Evolutionary conservation across 495 filamentous ascomycete genomes (phyloP).

Genomic region (Neurospora sp.): DNA sequence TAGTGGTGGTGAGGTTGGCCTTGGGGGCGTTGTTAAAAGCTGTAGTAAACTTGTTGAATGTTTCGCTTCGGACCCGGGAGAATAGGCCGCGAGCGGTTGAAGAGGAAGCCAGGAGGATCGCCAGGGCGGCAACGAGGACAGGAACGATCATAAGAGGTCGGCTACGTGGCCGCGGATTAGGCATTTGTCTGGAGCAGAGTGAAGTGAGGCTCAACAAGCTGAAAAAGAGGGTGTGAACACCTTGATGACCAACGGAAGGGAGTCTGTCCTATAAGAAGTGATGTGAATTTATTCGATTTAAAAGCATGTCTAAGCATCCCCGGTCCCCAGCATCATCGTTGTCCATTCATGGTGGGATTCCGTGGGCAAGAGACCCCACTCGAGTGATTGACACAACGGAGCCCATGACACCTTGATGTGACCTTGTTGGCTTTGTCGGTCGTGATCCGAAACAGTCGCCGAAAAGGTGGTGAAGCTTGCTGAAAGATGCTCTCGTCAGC

Average conservation of each 20-base stretch:
- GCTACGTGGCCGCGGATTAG: neutral
- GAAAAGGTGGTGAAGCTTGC: neutral
- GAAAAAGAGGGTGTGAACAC: neutral
- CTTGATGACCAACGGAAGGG: neutral
- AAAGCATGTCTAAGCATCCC: neutral
- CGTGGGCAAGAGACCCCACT: neutral
- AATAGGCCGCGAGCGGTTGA: neutral
- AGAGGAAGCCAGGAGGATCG: neutral
- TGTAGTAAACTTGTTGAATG: neutral
- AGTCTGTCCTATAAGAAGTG: neutral
- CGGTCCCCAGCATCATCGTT: neutral
- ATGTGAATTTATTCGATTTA: neutral
- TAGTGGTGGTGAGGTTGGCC: neutral
- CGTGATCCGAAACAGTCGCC: neutral
- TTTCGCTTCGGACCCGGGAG: neutral
- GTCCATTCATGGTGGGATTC: neutral
- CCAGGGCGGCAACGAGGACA: neutral
- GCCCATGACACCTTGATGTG: neutral
- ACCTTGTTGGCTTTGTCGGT: neutral
- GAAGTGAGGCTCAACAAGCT: neutral
- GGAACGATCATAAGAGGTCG: conserved; percentile 1
- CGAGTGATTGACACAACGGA: neutral
- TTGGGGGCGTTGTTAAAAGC: neutral
- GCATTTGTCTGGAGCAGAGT: neutral
- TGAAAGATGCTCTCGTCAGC: neutral